Conservation (phyloP, 1,284 basidiomycete genomes). For the Phylloporus gajari region DNA sequence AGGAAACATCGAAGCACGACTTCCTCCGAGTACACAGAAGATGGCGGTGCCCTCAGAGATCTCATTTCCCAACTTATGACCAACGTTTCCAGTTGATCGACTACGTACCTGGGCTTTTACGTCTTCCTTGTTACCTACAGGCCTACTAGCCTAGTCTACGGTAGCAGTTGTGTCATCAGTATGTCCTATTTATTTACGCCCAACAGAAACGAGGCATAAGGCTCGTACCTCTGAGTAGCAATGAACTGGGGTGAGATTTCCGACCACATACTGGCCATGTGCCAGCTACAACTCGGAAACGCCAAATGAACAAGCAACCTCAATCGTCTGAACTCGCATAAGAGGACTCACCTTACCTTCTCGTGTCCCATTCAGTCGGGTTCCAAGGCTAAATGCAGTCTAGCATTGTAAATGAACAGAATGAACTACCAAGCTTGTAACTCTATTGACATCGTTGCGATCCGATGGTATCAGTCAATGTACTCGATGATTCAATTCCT, state of each 20-base stretch:
- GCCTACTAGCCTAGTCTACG: constrained; percentile 6
- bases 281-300: background rate
- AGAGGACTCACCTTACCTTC: background rate
- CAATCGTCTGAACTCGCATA: background rate
- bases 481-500: background rate
- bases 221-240: background rate
- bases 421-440: background rate
- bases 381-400: background rate
- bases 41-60: constrained; percentile 25
- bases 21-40: constrained; percentile 27
- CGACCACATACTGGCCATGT: background rate
- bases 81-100: constrained; percentile 1
- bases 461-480: background rate
- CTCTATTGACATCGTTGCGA: too few relatives aligned
- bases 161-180: constrained; percentile 1
- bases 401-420: background rate
- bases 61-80: constrained; percentile 21
- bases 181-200: background rate
- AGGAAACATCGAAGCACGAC: constrained; percentile 18
- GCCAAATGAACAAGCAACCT: background rate
- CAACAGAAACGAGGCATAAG: background rate
- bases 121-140: background rate
- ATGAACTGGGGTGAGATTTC: background rate
- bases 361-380: background rate
- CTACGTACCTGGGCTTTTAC: background rate